Base-by-base conservation (phyloP, 2,329 filamentous ascomycete species). In the Curvularia lunata region DNA sequence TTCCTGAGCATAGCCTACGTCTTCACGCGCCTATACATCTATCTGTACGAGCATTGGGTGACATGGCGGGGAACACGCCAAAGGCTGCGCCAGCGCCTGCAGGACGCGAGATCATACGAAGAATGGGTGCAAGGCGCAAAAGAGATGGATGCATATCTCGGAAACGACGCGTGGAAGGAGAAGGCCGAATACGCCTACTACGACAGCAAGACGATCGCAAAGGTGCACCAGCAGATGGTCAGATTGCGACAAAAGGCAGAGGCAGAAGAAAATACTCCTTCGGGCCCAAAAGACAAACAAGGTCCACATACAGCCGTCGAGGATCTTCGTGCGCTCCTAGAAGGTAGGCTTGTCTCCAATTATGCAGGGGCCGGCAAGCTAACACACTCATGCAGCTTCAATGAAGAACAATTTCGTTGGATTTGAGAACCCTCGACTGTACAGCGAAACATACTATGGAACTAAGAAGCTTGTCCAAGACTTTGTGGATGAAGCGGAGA, bases 331-430 rank as follows among this genome's bases (percentile, higher is more conserved):
- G 84, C 84, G 0, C 78, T 98, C 58, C 81, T 96, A 19, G 92
- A 97, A 79, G 53, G 54, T 56, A 53, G 6, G 48, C 8, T n/a
- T 25, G 18, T 10, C 21, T 16, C 16, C 13, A 3, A 28, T 10
- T 37, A 25, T 2, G 23, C 2, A 21, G 16, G 2, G 12, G 7
- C 16, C 10, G 30, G 12, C 0, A 4, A 13, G 18, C 54, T 56
- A 52, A 56, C 34, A 16, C 13, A 19, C 1, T 43, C 13, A 41
- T 37, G 10, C 19, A 53, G 91, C 91, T 13, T 98, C 93, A 74
- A 90, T 97, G 68, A 99, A 97, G 84, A 96, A 93, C 78, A 98
- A 99, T 73, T 99, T 98, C 77, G 92, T 91, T 18, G 95, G 95
- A 0, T 88, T 97, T 13, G 95, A 99, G 77, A 98, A 97, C 69